phyloP scores from a whole-genome alignment of 2,329 filamentous ascomycete species.

The Penicillium glabrum region DNA sequence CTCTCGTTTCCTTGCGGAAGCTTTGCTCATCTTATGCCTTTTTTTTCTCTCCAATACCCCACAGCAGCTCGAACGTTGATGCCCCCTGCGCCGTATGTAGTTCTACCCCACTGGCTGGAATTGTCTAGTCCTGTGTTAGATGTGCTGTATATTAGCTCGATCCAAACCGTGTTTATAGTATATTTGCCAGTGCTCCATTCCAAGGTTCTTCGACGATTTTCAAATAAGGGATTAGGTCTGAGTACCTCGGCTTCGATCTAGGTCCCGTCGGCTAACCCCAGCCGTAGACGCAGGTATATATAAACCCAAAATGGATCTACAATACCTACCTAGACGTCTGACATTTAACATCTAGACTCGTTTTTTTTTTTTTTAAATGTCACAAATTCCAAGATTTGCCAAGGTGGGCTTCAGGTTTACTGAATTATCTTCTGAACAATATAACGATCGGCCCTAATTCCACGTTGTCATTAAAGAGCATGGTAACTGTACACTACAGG shows the following conservation, averaged over 20 bases:
- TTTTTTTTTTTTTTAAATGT: too few species aligned
- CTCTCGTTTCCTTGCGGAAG: not conserved
- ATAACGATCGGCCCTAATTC: not conserved
- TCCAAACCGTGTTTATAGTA: conserved; percentile 1
- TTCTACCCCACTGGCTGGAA: conserved; percentile 11
- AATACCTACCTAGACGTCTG: too few species aligned
- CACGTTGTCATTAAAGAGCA: not conserved
- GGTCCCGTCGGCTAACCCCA: not conserved
- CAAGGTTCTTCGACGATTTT: not conserved
- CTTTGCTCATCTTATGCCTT: conserved; percentile 2
- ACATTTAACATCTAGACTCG: too few species aligned
- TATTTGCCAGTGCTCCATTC: not conserved
- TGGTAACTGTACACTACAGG: not conserved
- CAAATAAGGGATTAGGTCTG: not conserved
- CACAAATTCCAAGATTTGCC: too few species aligned
- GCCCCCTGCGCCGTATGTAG: conserved; percentile 18
- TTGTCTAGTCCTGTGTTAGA: conserved; percentile 21
- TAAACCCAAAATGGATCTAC: not conserved
- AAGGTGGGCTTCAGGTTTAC: too few species aligned
- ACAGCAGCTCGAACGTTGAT: conserved; percentile 9
- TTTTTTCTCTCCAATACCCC: conserved; percentile 19
- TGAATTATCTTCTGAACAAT: not conserved
- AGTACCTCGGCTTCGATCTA: not conserved
- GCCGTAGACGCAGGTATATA: not conserved
- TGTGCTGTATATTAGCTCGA: conserved; percentile 32